Evolutionary conservation across 139 green algal species (phyloP), one percentile per base, ranked within the genome.

Genomic region (Astrephomene gubernaculifera): DNA sequence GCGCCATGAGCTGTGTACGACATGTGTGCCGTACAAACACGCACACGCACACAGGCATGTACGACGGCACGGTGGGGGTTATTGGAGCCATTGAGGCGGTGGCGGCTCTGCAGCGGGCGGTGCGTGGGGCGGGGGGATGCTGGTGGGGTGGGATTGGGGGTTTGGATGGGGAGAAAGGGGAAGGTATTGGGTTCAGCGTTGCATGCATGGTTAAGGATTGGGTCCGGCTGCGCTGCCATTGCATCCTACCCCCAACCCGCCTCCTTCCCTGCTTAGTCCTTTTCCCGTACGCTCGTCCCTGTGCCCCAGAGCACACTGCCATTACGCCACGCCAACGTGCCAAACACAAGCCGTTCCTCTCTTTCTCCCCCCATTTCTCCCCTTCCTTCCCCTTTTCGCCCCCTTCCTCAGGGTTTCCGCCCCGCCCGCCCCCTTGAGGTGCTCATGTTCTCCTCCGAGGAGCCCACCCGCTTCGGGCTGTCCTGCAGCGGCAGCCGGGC

Each of bases 401-500:
- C n/a, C n/a, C n/a, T n/a, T n/a, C n/a, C n/a, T n/a, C n/a, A 94
- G 89, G 94, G 94, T 22, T 99, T 96, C 84, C 60, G 90, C 71
- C 96, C 97, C 0, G 81, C 63, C 12, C 86, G 89, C 3, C 74
- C 93, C 2, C 87, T 99, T 4, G 96, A 98, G 57, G 96, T 97
- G 14, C 78, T 99, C n/a, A 98, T 99, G 93, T 99, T 99, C 85
- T 98, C 96, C 0, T 95, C 88, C 12, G 97, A 99, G 87, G 97
- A 99, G 87, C 97, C 97, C 4, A 99, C 97, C 0, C 91, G 97
- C 21, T 99, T 99, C 85, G 95, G 90, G 1, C 88, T 99, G 31
- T 92, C 88, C 79, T 99, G 97, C 89, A 90, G 95, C 35, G 96
- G 97, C 73, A 97, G 93, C 86, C 91, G 89, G 1, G 76, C 73